phyloP scores from a whole-genome alignment of 2,329 filamentous ascomycete genomes.

The Trichoderma breve region DNA sequence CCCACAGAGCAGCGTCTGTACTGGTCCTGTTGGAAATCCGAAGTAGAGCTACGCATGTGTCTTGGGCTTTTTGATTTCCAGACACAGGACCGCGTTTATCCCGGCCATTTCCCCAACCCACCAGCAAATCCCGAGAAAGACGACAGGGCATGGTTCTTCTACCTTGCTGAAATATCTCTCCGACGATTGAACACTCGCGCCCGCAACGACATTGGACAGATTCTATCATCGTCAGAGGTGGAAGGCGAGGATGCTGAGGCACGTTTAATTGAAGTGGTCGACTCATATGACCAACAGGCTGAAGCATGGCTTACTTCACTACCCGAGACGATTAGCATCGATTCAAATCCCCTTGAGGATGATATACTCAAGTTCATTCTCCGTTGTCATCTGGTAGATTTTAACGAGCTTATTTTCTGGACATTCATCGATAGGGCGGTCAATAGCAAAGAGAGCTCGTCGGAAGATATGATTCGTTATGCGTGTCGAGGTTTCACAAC shows the following conservation, averaged over 20 bases:
- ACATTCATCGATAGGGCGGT: not conserved
- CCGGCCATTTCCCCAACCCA: not conserved
- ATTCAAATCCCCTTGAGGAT: not conserved
- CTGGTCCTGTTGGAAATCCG: not conserved
- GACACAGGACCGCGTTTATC: not conserved
- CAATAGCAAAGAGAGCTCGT: not conserved
- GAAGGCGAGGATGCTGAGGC: not conserved
- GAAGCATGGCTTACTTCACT: not conserved
- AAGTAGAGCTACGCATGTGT: not conserved
- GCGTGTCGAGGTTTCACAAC: not conserved
- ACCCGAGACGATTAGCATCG: not conserved
- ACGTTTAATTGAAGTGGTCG: not conserved
- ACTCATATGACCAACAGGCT: not conserved
- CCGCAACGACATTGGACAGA: not conserved
- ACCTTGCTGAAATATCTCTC: not conserved
- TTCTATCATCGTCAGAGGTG: not conserved
- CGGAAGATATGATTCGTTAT: not conserved
- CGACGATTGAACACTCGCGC: not conserved
- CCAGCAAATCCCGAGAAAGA: not conserved
- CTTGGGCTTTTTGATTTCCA: not conserved
- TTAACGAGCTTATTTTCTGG: not conserved
- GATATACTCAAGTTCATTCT: not conserved
- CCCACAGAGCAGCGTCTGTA: not conserved
- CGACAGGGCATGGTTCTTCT: not conserved
- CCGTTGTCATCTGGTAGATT: not conserved